Base-by-base conservation (phyloP, 2,329 filamentous ascomycete genomes). In the Emergomyces africanus region DNA sequence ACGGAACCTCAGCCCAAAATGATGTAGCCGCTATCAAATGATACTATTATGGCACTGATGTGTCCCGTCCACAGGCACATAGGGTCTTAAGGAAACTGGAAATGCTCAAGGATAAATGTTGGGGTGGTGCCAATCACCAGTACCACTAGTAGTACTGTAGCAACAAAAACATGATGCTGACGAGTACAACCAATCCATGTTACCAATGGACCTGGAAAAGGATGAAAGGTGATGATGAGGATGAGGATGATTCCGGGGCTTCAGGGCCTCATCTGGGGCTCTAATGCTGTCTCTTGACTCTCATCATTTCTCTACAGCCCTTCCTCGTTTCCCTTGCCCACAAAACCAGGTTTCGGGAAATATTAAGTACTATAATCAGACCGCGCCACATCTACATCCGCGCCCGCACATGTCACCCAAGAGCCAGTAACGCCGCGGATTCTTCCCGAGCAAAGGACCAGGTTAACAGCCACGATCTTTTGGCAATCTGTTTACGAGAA, bases 31-130 rank as follows among this genome's bases (percentile, higher is more conserved):
- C 72, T 0, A 70, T 74, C 15, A 74, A 73, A 63, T 69, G 71
- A 25, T 74, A n/a, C n/a, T n/a, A 73, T 62, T 71, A 74, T 63
- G 72, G 71, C 56, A 73, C 72, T 62, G 70, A 73, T 50, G 73
- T 74, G 39, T 71, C 71, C 2, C 71, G 70, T 64, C 66, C 70
- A 62, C 72, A 74, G 61, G 71, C 72, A 23, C 72, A 74, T 59
- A 68, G 70, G 37, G 72, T 71, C 35, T 68, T 74, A 35, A 71
- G 67, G 20, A 69, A 68, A 57, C 46, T 74, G 30, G 71, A 73
- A 57, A 59, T 54, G 14, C 62, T 66, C 30, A 69, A 68, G 58
- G 64, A 61, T 37, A 63, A 65, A 6, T 60, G 61, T 3, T 35
- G 28, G 35, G 30, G 35, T 18, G 20, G 35, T 39, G 20, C 5